Evolutionary conservation across 2,329 filamentous ascomycete genomes (phyloP).

Genomic region (Parastagonospora nodorum): DNA sequence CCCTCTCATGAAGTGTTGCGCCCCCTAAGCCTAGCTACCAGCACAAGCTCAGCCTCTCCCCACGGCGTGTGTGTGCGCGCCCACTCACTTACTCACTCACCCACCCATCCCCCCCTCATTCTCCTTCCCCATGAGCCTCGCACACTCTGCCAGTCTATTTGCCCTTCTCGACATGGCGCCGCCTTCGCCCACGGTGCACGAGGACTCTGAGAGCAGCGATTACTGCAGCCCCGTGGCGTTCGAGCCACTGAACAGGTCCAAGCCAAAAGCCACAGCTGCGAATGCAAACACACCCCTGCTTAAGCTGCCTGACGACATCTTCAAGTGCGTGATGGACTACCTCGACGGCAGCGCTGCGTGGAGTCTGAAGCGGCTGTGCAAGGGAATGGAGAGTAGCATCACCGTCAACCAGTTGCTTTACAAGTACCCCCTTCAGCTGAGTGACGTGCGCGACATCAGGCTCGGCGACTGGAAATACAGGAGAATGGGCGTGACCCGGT

Average conservation of each 20-base stretch:
- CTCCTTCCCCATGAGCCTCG: slow-evolving; percentile 13
- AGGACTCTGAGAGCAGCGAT: slow-evolving; percentile 24
- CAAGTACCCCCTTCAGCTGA: slow-evolving; percentile 36
- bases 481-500: slow-evolving; percentile 30
- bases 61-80: slow-evolving; percentile 1
- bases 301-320: slow-evolving; percentile 43
- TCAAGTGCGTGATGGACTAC: slow-evolving; percentile 44
- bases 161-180: slow-evolving; percentile 27
- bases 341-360: slow-evolving; percentile 40
- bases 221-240: slow-evolving; percentile 29
- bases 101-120: not conserved
- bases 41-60: not conserved
- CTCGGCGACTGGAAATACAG: slow-evolving; percentile 43
- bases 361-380: slow-evolving; percentile 40
- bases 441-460: slow-evolving; percentile 38
- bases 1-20: not conserved
- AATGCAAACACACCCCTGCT: slow-evolving; percentile 33
- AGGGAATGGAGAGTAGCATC: slow-evolving; percentile 36
- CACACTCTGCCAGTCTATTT: slow-evolving; percentile 21
- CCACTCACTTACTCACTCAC: slow-evolving; percentile 1
- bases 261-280: slow-evolving; percentile 15
- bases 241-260: slow-evolving; percentile 21
- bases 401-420: slow-evolving; percentile 40
- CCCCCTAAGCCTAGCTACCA: not conserved
- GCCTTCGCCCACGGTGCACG: slow-evolving; percentile 18